A percentile compares a stretch with the other conserved stretches of the same genome.
Evolutionary conservation across 2,329 filamentous ascomycete genomes (phyloP).

Genomic region (Plectosphaerella cucumerina): DNA sequence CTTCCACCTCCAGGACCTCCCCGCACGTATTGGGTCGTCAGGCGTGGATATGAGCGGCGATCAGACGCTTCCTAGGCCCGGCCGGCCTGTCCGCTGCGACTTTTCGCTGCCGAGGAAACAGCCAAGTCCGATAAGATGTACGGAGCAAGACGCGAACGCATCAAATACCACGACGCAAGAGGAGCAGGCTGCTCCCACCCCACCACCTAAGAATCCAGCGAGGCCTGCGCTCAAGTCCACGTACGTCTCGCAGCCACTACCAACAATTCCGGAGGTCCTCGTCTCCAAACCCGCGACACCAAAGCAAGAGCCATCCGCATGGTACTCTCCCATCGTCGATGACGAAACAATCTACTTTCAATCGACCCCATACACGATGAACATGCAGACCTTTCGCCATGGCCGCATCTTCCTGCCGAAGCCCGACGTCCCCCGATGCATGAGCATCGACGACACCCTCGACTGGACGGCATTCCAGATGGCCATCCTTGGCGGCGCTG

Average conservation of each 20-base stretch:
- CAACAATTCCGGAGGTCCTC: slow-evolving; percentile 37
- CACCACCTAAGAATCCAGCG: slow-evolving; percentile 24
- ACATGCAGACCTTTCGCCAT: slow-evolving; percentile 46
- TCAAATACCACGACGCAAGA: neutral
- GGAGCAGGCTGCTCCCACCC: slow-evolving; percentile 11
- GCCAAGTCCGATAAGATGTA: neutral
- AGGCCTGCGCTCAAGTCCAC: slow-evolving; percentile 10
- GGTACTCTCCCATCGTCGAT: slow-evolving; percentile 23
- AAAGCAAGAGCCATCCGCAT: neutral
- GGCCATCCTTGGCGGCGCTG: slow-evolving; percentile 55
- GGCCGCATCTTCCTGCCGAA: slow-evolving; percentile 51
- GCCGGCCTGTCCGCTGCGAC: slow-evolving; percentile 16
- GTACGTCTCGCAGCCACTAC: slow-evolving; percentile 22
- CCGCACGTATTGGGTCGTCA: slow-evolving; percentile 36
- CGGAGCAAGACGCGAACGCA: neutral
- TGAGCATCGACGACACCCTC: slow-evolving; percentile 44
- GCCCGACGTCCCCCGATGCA: slow-evolving; percentile 30
- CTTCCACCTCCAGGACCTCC: slow-evolving; percentile 44
- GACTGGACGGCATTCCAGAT: slow-evolving; percentile 65
- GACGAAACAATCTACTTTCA: slow-evolving; percentile 44
- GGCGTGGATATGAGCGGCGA: slow-evolving; percentile 20
- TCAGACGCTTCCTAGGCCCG: slow-evolving; percentile 21
- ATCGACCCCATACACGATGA: slow-evolving; percentile 45
- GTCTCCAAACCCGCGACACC: slow-evolving; percentile 9
- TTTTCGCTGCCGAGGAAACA: slow-evolving; percentile 15